phyloP scores from a whole-genome alignment of 1,284 basidiomycete species.

The Neotropicomus parvogracilis region DNA sequence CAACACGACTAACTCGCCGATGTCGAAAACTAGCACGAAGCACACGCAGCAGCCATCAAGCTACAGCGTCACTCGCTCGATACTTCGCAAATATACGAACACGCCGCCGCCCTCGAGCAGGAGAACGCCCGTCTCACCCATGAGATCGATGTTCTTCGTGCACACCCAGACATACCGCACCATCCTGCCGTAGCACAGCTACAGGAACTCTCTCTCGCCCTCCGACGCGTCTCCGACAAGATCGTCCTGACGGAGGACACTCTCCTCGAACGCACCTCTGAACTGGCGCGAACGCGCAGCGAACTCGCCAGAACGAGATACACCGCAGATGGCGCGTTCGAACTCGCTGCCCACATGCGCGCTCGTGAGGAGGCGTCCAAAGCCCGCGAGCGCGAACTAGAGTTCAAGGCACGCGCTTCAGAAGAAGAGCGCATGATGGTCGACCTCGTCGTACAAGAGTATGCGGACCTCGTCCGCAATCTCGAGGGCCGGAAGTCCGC shows the following conservation, averaged over 20 bases:
- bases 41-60: conserved; percentile 58
- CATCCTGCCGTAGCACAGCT: conserved; percentile 49
- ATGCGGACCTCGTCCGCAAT: conserved; percentile 63
- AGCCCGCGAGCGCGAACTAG: conserved; percentile 43
- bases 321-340: conserved; percentile 50
- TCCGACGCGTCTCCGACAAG: conserved; percentile 66
- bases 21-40: conserved; percentile 53
- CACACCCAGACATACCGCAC: conserved; percentile 42
- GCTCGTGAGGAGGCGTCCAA: conserved; percentile 51
- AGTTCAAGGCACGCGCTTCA: conserved; percentile 37
- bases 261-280: conserved; percentile 47
- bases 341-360: conserved; percentile 47
- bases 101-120: conserved; percentile 45
- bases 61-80: conserved; percentile 61
- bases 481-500: conserved; percentile 46
- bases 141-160: conserved; percentile 52
- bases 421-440: conserved; percentile 60
- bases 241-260: conserved; percentile 54
- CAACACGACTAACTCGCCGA: conserved; percentile 9
- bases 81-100: conserved; percentile 46
- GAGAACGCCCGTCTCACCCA: conserved; percentile 53
- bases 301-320: conserved; percentile 43
- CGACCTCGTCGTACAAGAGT: conserved; percentile 63
- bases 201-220: conserved; percentile 61
- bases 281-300: conserved; percentile 42